Base-by-base conservation (phyloP, 352 stramenopile genomes). In the Heterotrichella gracilis region DNA sequence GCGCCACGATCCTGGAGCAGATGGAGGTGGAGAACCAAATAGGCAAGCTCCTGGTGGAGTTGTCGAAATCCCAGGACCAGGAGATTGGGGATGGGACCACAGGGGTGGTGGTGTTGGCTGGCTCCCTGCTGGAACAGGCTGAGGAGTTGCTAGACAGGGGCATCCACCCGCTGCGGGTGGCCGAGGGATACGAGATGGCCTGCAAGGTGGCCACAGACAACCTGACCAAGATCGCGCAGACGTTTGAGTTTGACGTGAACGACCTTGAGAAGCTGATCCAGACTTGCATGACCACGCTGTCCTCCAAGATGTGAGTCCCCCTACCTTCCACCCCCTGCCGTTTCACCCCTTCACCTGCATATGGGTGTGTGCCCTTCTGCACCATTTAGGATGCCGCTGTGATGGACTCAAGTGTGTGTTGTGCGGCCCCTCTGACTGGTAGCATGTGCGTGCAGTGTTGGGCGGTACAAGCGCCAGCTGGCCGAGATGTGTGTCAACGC, bases 41-140 rank as follows among this genome's bases (percentile, higher is more conserved):
- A 23, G 92, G 91, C 17, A 88, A 95, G 74, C 77, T 99, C 73
- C 84, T 99, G 69, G 93, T 99, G 63, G 92, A 98, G 81, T 80
- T 99, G 17, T 94, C 85, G 25, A 82, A 93, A 75, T 96, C 87
- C 25, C 92, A 99, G 81, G 93, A 99, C 80, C 89, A 98, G 71
- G 92, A 99, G 82, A 97, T 99, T 74, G 93, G 93, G 25, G 93
- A 99, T 76, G 93, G 93, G 64, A 99, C 93, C n/a, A 99, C 93
- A 0, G 91, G 92, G 24, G 93, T 99, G 2, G 92, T 98, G 0
- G 92, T 99, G 19, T 82, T 99, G 22, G 92, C 92, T 9, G 92
- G 92, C 19, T 82, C 90, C 19, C 77, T 99, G 70, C 76, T 99
- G 53, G 88, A 96, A 77, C 68, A 80, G 73, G 79, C 79, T 14